Base-by-base conservation (phyloP, 768 basidiomycete genomes). In the Mycena sanguinolenta region DNA sequence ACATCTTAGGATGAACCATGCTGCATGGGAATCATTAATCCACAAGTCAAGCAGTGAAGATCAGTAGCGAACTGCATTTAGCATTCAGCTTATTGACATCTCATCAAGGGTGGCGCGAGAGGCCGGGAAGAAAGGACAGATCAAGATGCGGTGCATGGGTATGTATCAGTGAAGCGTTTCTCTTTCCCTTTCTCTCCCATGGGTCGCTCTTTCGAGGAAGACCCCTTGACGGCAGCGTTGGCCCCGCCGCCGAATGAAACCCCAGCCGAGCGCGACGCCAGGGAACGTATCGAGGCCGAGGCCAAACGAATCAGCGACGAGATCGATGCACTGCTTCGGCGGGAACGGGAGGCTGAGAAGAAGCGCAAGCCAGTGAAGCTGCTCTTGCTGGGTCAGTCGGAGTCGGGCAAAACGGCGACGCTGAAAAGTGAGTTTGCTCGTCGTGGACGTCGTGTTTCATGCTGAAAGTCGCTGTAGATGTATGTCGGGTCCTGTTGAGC, bases 361-460 rank as follows among this genome's bases (percentile, higher is more conserved):
- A 90, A 86, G 78, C 90, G 87, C 80, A 87, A 85, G 72, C 90
- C 92, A 0, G 89, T 94, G 71, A 94, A 92, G 77, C 82, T 95
- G 36, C 82, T 95, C 65, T 84, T 95, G 53, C 85, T 95, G 7
- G 92, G 92, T 81, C 70, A 73, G 83, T 79, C 50, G 69, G 92
- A 93, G 82, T 92, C 91, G 75, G 93, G 91, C 36, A 95, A 95
- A 79, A 92, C 92, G 0, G 92, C 93, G 30, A 93, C 92, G 0
- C 76, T 95, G 63, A 95, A 95, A 81, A 94, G 92, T 93, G 73
- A 58, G 84, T 67, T 53, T 5, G 21, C 46, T 30, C 25, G n/a
- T 67, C 10, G 44, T 52, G 21, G 42, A 36, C 53, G 32, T 70
- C 52, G n/a, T 50, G 23, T 38, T 23, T 42, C 53, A 46, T 70